These are phyloP conservation scores for Groenewaldozyma salmanticensis DNA, from an alignment of 805 yeast species.

Conservation along the genomic window DNA sequence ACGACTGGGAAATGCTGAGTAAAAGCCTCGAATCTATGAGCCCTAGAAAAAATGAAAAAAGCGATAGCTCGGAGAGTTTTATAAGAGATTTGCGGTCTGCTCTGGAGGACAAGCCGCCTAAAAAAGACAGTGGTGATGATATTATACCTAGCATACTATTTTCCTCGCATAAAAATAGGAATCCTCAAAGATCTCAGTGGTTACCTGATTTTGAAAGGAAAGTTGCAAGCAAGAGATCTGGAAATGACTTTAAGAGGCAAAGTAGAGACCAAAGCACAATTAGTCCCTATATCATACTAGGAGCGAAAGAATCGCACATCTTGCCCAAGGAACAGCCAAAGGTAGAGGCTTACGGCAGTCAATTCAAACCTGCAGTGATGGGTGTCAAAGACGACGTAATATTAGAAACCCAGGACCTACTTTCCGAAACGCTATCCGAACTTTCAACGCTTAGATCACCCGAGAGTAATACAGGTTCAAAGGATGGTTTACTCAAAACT, in stretches of 20 bases:
- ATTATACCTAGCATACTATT: not conserved
- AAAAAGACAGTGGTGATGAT: not conserved
- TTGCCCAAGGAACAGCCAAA: conserved; percentile 12
- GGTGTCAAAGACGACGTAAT: not conserved
- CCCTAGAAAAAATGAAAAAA: not conserved
- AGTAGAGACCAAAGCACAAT: too few relatives aligned
- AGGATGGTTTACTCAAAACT: not conserved
- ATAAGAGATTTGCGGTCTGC: not conserved
- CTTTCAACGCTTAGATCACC: too few relatives aligned
- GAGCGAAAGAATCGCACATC: conserved; percentile 14
- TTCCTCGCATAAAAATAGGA: too few relatives aligned
- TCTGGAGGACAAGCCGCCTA: not conserved
- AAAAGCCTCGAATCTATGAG: not conserved
- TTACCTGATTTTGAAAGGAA: not conserved
- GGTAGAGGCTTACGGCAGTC: not conserved
- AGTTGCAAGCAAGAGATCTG: not conserved
- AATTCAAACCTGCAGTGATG: not conserved
- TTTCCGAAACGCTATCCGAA: not conserved
- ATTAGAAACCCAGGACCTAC: not conserved
- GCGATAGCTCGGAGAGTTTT: not conserved
- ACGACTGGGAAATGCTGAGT: not conserved
- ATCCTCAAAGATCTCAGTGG: not conserved
- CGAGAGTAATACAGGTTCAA: too few relatives aligned
- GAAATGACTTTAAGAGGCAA: not conserved
- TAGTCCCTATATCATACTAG: conserved; percentile 15